Base-by-base conservation (phyloP, 257 asterid genomes). In the Solanum dulcamara region DNA sequence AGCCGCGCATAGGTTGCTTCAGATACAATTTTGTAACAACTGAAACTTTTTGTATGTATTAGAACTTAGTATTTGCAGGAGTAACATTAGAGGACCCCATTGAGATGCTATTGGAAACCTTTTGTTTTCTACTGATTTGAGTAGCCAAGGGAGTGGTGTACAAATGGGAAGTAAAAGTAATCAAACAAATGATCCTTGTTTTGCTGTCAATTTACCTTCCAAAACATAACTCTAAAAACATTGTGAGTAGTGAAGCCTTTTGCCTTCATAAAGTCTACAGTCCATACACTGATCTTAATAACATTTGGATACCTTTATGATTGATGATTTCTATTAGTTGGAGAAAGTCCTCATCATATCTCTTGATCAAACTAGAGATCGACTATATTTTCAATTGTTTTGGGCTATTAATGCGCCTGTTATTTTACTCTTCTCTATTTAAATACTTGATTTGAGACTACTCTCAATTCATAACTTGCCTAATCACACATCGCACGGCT, bases 1-100 rank as follows among this genome's bases (percentile, higher is more conserved):
- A 92, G 97, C 86, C 97, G 99, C 38, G 98, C 97, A 20, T 92
- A 92, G 91, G 85, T 55, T 87, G 44, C 74, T 82, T 18, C 18
- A 17, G 22, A 57, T 50, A 87, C 85, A 38, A 26, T 68, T 82
- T 87, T 59, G 87, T 80, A 32, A 62, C 71, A 48, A 82, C 35
- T 80, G 75, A 20, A 46, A 30, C 80, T 82, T 62, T 85, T 67
- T 59, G 35, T 84, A 77, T 44, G 59, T 75, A 44, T 77, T 77
- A 77, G 55, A 48, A 48, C 57, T 10, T 17, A 79, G 64, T 30
- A 18, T 77, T 28, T 24, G 57, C 83, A 14, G 13, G 64, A 2
- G 83, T 28, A 28, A 79, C 42, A 15, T 15, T 79, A 79, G 62
- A 79, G 44, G 11, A 10, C 40, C 20, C 35, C 64, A 79, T 6